These are phyloP conservation scores for Russula emetica DNA, from an alignment of 768 basidiomycete species.

Conservation along the genomic window DNA sequence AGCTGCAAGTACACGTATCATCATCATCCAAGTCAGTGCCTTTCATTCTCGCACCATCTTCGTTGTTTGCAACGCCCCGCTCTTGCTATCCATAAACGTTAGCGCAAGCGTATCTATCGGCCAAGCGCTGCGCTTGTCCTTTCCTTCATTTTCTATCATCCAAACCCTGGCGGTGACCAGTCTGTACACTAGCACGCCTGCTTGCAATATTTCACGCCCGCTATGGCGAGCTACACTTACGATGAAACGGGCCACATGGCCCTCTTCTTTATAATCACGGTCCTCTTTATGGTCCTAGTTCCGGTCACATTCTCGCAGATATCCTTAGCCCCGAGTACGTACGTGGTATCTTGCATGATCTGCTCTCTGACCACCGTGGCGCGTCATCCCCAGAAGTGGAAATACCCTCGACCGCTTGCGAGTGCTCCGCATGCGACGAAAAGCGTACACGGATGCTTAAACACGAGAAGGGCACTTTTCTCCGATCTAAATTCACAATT, in stretches of 20 bases:
- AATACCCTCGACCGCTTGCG: slow-evolving; percentile 21
- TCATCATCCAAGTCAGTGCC: not conserved
- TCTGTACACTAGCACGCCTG: not conserved
- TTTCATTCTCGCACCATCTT: not conserved
- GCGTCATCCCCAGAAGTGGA: slow-evolving; percentile 9
- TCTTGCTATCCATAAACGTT: not conserved
- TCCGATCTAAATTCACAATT: slow-evolving; percentile 11
- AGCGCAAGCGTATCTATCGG: not conserved
- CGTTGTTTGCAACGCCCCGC: not conserved
- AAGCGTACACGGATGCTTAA: slow-evolving; percentile 36
- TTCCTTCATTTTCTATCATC: not conserved
- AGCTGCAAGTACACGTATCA: not conserved
- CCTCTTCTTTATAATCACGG: slow-evolving; percentile 85
- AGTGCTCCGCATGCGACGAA: slow-evolving; percentile 27
- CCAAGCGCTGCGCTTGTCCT: not conserved
- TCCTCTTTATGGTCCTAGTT: slow-evolving; percentile 77
- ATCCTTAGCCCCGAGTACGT: slow-evolving; percentile 11
- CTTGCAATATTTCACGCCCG: slow-evolving; percentile 22
- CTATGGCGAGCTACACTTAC: slow-evolving; percentile 79
- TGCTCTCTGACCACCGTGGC: not conserved
- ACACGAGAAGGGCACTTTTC: slow-evolving; percentile 26
- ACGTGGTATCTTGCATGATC: not conserved
- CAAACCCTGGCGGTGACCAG: not conserved
- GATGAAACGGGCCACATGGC: slow-evolving; percentile 86
- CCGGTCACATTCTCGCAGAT: slow-evolving; percentile 58